Percentiles rank a stretch among this genome's conserved stretches.
phyloP scores from a whole-genome alignment of 495 filamentous ascomycete genomes.

The Hyaloscypha finlandica region DNA sequence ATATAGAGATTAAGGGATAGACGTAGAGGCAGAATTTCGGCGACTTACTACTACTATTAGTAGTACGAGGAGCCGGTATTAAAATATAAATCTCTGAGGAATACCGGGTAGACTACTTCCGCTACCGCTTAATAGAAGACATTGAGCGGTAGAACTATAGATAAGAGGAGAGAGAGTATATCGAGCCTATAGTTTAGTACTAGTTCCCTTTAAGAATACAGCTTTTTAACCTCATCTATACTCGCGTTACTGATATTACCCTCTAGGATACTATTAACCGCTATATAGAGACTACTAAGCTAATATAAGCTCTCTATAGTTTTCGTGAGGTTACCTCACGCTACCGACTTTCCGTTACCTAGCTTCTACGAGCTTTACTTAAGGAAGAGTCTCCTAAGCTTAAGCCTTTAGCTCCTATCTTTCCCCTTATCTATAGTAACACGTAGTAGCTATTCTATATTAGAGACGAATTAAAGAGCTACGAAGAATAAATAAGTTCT shows the following conservation, averaged over 20 bases:
- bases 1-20: conserved; percentile 16
- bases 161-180: background rate
- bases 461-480: conserved; percentile 22
- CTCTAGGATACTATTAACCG: background rate
- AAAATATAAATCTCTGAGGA: conserved; percentile 3
- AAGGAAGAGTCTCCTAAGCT: conserved; percentile 16
- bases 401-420: too few relatives aligned
- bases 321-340: background rate
- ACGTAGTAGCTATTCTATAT: conserved; percentile 17
- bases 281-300: background rate
- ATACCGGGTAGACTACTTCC: background rate
- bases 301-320: background rate
- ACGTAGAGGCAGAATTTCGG: conserved; percentile 17
- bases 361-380: background rate
- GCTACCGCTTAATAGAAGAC: background rate
- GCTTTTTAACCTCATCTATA: background rate
- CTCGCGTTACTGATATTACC: background rate
- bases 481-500: conserved; percentile 11
- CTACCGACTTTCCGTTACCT: background rate
- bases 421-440: conserved; percentile 16
- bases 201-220: background rate
- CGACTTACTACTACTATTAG: conserved; percentile 4
- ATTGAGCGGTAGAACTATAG: background rate
- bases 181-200: background rate
- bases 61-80: background rate